These are phyloP conservation scores for Acacia pycnantha DNA, from an alignment of 331 rosid species.

Conservation along the genomic window DNA sequence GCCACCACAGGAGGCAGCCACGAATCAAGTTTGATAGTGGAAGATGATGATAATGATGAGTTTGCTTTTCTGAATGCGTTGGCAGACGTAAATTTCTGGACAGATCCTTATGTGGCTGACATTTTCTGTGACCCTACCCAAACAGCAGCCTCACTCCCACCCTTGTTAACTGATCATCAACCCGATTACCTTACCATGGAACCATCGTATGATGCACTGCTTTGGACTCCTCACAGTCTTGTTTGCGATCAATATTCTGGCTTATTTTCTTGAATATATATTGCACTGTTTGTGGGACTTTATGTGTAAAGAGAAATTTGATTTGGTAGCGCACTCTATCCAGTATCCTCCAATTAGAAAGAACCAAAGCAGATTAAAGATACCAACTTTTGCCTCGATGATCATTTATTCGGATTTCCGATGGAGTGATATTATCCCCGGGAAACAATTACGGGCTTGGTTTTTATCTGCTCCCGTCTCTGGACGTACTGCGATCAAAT, in stretches of 20 bases:
- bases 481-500: too few relatives aligned
- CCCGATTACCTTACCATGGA: constrained; percentile 16
- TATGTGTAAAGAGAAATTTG: not conserved
- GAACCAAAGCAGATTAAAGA: not conserved
- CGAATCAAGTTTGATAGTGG: not conserved
- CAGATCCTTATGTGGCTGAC: constrained; percentile 48
- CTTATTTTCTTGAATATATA: not conserved
- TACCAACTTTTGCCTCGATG: not conserved
- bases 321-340: not conserved
- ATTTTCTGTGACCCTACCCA: constrained; percentile 14
- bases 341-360: not conserved
- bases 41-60: not conserved
- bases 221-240: constrained; percentile 25
- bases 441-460: not conserved
- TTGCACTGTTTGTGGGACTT: not conserved
- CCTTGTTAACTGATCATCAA: constrained; percentile 13
- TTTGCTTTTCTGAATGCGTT: constrained; percentile 22
- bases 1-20: not conserved
- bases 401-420: not conserved
- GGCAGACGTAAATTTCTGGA: constrained; percentile 42
- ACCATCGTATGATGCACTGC: constrained; percentile 17
- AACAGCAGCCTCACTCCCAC: not conserved
- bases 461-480: not conserved
- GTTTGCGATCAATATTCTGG: not conserved
- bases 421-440: not conserved